These are phyloP conservation scores for Paraglomus brasilianum DNA, from an alignment of 192 early-diverging fungal genomes.

Conservation along the genomic window DNA sequence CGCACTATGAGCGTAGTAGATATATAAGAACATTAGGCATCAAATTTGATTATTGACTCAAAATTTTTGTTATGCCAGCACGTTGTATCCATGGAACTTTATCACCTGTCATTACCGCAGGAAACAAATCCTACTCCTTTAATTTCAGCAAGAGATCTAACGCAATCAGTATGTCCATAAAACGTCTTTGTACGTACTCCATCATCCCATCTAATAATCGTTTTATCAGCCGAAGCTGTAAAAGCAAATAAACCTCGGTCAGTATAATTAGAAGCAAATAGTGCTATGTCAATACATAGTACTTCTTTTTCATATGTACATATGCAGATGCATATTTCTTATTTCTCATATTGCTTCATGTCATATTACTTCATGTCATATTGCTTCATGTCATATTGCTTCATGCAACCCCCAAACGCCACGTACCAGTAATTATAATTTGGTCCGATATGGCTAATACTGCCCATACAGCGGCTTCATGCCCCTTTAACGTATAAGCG, in stretches of 20 bases:
- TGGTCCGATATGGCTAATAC: conserved; percentile 75
- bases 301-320: not conserved
- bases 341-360: no score
- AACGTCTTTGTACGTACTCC: conserved; percentile 64
- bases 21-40: no score
- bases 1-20: conserved; percentile 50
- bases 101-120: conserved; percentile 87
- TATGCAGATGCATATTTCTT: not conserved
- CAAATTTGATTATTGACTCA: no score
- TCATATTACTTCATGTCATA: no score
- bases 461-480: conserved; percentile 88
- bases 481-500: conserved; percentile 70
- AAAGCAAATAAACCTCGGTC: not conserved
- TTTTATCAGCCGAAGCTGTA: conserved; percentile 87
- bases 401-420: not conserved
- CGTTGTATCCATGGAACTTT: no score
- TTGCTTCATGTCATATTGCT: no score
- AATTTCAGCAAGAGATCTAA: conserved; percentile 71
- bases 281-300: not conserved
- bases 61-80: no score
- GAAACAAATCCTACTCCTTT: conserved; percentile 75
- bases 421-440: conserved; percentile 71
- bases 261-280: not conserved
- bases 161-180: conserved; percentile 87
- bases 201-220: conserved; percentile 82